These are phyloP conservation scores for Trichomonas tenax DNA, from an alignment of 208 protist genomes.

Conservation along the genomic window DNA sequence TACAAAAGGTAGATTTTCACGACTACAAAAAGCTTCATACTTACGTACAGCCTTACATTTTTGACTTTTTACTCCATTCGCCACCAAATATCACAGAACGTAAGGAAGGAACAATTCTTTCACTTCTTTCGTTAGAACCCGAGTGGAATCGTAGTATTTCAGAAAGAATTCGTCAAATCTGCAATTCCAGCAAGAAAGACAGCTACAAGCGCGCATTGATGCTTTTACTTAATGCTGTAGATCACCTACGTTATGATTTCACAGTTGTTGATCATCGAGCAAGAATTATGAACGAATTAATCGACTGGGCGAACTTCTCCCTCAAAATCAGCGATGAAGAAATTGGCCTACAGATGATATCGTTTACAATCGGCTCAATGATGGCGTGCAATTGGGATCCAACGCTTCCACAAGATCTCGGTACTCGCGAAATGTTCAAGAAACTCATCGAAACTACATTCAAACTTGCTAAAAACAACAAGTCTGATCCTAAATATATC, in stretches of 20 bases:
- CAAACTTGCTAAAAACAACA: background rate
- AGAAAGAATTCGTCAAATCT: background rate
- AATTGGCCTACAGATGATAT: background rate
- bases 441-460: background rate
- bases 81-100: background rate
- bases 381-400: background rate
- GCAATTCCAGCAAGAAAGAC: background rate
- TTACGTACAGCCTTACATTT: background rate
- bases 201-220: background rate
- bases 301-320: background rate
- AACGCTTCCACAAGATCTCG: background rate
- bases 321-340: background rate
- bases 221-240: background rate
- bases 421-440: background rate
- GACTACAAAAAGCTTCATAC: background rate
- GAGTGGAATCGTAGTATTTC: background rate
- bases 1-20: background rate
- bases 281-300: background rate
- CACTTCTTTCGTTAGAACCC: background rate
- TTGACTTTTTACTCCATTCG: background rate
- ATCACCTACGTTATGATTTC: background rate
- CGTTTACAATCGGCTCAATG: background rate
- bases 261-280: background rate
- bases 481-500: background rate
- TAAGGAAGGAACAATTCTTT: background rate